A percentile compares a stretch with the other conserved stretches of the same genome.
Conservation (phyloP, 2,329 filamentous ascomycete species). For the Tolypocladium endophyticum region DNA sequence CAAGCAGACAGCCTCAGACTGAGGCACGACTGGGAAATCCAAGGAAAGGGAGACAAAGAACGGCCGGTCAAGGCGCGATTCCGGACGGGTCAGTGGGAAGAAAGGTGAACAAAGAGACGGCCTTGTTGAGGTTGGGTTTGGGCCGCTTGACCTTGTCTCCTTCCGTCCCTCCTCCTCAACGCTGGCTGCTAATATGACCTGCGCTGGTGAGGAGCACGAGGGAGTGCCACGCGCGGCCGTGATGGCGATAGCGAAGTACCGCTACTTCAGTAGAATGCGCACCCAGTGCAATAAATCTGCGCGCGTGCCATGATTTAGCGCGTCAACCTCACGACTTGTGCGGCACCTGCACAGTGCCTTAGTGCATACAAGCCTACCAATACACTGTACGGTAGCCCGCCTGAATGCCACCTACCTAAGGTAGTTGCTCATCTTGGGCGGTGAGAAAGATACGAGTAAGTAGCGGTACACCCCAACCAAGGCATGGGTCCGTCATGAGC, state of each 20-base stretch:
- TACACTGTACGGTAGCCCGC: not conserved
- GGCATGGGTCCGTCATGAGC: constrained; percentile 4
- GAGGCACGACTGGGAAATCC: not conserved
- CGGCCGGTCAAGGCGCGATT: not conserved
- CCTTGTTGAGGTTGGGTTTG: not conserved
- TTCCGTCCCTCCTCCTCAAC: not conserved
- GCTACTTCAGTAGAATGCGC: not conserved
- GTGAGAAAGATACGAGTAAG: constrained; percentile 3
- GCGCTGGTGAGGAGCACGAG: not conserved
- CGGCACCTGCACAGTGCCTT: not conserved
- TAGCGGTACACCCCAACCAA: constrained; percentile 1
- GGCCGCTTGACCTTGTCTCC: not conserved
- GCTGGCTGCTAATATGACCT: not conserved
- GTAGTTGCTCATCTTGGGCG: not conserved
- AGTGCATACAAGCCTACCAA: too few species aligned
- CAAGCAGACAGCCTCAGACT: not conserved
- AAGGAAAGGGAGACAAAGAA: not conserved
- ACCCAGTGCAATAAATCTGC: not conserved
- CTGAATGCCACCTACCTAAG: not conserved
- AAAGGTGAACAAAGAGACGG: not conserved
- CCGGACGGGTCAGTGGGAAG: not conserved
- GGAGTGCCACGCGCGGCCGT: not conserved
- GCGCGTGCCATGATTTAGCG: too few species aligned
- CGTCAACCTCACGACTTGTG: not conserved
- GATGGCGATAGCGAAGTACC: not conserved